Conservation (phyloP, 2,329 filamentous ascomycete genomes). For the Fusarium cyanostomum region DNA sequence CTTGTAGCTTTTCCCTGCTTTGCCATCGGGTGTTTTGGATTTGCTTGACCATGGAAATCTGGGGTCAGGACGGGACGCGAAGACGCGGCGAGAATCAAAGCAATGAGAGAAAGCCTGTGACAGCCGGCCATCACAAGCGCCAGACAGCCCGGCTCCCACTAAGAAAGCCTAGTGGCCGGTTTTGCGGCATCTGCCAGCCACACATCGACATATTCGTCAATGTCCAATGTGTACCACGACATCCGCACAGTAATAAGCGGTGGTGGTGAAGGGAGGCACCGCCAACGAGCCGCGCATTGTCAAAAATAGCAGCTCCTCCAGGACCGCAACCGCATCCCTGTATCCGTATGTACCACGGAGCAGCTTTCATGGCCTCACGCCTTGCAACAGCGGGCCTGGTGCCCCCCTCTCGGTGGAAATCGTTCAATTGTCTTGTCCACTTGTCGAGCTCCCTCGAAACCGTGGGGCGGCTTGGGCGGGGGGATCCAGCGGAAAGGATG, state of each 20-base stretch:
- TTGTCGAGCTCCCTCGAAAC: slow-evolving; percentile 2
- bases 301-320: slow-evolving; percentile 31
- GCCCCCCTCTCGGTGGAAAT: neutral
- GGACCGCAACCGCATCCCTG: slow-evolving; percentile 19
- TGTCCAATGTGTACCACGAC: neutral
- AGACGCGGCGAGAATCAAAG: neutral
- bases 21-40: slow-evolving; percentile 2
- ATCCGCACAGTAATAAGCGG: neutral
- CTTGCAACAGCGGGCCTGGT: slow-evolving; percentile 9
- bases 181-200: slow-evolving; percentile 3
- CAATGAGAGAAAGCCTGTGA: neutral
- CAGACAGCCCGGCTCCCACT: neutral
- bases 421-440: neutral
- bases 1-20: slow-evolving; percentile 8
- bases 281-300: slow-evolving; percentile 5
- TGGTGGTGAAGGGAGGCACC: neutral
- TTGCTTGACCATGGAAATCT: slow-evolving; percentile 19
- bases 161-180: no score
- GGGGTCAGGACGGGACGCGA: slow-evolving; percentile 6
- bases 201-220: slow-evolving; percentile 2
- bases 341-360: slow-evolving; percentile 5
- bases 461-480: neutral
- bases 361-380: slow-evolving; percentile 19
- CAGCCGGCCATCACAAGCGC: neutral
- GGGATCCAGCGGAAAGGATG: neutral